Percentiles rank a stretch among this genome's conserved stretches.
These are phyloP conservation scores for Isabelozyma pseudorhagii DNA, from an alignment of 805 yeast species.

Conservation along the genomic window DNA sequence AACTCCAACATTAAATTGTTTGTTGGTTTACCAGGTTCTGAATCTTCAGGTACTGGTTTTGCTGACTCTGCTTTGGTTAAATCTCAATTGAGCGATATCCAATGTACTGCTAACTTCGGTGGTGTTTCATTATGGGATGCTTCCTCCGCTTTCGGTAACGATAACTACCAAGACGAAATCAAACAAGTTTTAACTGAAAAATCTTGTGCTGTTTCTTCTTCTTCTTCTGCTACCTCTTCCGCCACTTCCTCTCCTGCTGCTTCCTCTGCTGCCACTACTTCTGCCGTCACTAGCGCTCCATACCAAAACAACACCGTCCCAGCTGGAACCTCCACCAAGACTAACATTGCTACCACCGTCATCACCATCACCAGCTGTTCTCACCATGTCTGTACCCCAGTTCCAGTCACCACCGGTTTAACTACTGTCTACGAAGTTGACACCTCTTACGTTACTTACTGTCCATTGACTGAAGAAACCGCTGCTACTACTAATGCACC, in stretches of 20 bases:
- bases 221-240: constrained; percentile 3
- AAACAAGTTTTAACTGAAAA: constrained; percentile 11
- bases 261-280: constrained; percentile 4
- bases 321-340: background rate
- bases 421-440: constrained; percentile 10
- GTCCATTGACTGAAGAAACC: constrained; percentile 11
- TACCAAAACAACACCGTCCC: constrained; percentile 3
- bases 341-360: constrained; percentile 16
- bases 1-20: constrained; percentile 67
- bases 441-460: constrained; percentile 20
- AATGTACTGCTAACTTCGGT: constrained; percentile 24
- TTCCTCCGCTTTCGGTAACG: constrained; percentile 18
- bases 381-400: constrained; percentile 18
- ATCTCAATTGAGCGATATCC: constrained; percentile 9
- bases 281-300: background rate
- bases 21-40: constrained; percentile 67
- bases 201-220: constrained; percentile 4
- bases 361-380: constrained; percentile 25
- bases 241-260: constrained; percentile 5
- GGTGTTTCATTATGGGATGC: constrained; percentile 37
- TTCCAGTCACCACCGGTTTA: constrained; percentile 19
- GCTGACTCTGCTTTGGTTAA: constrained; percentile 19
- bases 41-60: constrained; percentile 58
- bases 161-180: constrained; percentile 13
- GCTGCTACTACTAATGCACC: background rate